These are phyloP conservation scores for Hypoxylon rickii DNA, from an alignment of 495 filamentous ascomycete genomes.

Conservation along the genomic window DNA sequence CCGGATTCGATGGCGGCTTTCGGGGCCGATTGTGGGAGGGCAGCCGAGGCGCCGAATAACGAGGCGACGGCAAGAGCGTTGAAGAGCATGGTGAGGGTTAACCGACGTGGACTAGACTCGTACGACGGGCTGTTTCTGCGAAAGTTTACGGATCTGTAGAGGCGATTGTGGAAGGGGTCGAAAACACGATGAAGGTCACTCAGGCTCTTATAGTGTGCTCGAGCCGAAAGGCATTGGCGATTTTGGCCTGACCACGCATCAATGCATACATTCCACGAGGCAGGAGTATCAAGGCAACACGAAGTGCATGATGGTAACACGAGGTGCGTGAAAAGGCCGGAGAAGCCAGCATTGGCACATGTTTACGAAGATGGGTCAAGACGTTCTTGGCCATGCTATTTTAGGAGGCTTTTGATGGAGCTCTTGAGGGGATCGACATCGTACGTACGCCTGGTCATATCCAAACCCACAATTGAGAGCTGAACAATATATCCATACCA, in stretches of 20 bases:
- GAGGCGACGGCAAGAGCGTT: slow-evolving; percentile 5
- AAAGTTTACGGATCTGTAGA: not conserved
- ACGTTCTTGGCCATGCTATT: not conserved
- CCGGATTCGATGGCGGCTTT: not conserved
- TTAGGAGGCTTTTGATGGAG: slow-evolving; percentile 2
- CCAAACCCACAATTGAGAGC: not conserved
- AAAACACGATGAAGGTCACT: not conserved
- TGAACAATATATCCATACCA: no score
- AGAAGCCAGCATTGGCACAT: not conserved
- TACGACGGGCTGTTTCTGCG: not conserved
- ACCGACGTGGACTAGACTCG: no score
- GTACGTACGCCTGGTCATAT: no score
- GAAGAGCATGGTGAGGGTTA: slow-evolving; percentile 14
- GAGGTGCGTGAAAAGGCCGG: not conserved
- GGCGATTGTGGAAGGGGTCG: not conserved
- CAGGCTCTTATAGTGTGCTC: not conserved
- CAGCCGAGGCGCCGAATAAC: slow-evolving; percentile 12
- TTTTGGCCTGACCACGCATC: not conserved
- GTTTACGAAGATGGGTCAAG: not conserved
- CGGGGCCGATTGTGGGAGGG: slow-evolving; percentile 3
- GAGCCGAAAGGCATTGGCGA: not conserved
- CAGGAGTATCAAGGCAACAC: not conserved
- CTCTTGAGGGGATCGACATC: slow-evolving; percentile 20
- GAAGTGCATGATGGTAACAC: not conserved
- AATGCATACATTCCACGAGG: not conserved